These are phyloP conservation scores for Bipolaris oryzae DNA, from an alignment of 2,329 filamentous ascomycete species.

Conservation along the genomic window DNA sequence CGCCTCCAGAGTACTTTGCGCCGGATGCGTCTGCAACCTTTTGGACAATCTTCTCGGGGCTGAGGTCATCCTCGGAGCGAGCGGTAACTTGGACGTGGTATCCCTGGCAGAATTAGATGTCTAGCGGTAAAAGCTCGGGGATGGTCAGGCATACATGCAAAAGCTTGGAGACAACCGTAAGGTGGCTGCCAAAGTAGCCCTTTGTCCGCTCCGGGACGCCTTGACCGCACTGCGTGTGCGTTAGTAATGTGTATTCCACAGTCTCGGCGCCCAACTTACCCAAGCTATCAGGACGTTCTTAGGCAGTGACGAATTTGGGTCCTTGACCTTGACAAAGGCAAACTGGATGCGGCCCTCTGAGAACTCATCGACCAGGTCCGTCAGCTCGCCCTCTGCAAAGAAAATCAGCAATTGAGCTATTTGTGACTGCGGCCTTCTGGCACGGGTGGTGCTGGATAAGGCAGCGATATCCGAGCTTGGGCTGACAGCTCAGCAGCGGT, in stretches of 20 bases:
- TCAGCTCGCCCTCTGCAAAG: constrained; percentile 79
- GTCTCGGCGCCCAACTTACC: constrained; percentile 52
- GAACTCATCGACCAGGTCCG: constrained; percentile 92
- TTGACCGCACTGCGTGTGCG: constrained; percentile 73
- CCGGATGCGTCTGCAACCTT: constrained; percentile 95
- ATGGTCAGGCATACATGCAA: constrained; percentile 69
- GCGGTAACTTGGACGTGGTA: constrained; percentile 98
- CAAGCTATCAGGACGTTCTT: constrained; percentile 95
- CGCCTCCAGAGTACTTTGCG: constrained; percentile 82
- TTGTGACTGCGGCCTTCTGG: not conserved
- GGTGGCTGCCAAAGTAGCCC: constrained; percentile 96
- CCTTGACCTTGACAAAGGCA: constrained; percentile 94
- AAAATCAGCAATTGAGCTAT: constrained; percentile 30
- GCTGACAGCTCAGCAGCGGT: constrained; percentile 13
- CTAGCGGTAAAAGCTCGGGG: constrained; percentile 11
- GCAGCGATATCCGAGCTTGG: constrained; percentile 21
- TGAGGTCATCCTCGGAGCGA: constrained; percentile 86
- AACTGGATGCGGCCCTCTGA: constrained; percentile 97
- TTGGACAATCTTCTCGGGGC: constrained; percentile 84
- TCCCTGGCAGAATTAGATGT: constrained; percentile 58
- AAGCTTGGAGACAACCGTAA: constrained; percentile 86
- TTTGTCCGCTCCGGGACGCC: constrained; percentile 98
- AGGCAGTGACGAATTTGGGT: constrained; percentile 85
- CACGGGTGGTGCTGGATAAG: not conserved
- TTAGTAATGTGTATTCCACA: constrained; percentile 16